Conservation (phyloP, 2,329 filamentous ascomycete species). For the Fusarium torulosum region DNA sequence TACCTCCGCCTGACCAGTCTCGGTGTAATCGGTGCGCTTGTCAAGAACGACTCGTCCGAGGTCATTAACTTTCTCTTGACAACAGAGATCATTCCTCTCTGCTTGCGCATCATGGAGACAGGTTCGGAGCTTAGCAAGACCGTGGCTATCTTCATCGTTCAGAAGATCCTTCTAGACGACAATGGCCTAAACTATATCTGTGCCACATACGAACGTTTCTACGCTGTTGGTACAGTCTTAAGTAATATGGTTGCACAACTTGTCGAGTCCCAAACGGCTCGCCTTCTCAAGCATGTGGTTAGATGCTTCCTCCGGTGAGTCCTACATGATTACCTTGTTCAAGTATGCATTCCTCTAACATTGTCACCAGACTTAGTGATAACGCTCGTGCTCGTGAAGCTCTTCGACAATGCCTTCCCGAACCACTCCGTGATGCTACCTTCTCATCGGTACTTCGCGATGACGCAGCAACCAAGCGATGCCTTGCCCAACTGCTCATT, state of each 20-base stretch:
- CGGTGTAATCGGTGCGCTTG: constrained; percentile 94
- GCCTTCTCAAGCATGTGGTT: constrained; percentile 96
- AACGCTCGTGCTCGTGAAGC: constrained; percentile 96
- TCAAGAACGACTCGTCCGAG: constrained; percentile 98
- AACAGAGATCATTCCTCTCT: constrained; percentile 97
- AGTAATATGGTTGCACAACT: constrained; percentile 99
- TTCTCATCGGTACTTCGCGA: constrained; percentile 97
- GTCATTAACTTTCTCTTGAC: constrained; percentile 99
- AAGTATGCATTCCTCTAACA: constrained; percentile 22
- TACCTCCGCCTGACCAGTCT: constrained; percentile 96
- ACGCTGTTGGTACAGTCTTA: constrained; percentile 95
- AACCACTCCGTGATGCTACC: constrained; percentile 97
- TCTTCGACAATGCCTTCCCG: constrained; percentile 93
- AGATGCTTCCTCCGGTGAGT: constrained; percentile 92
- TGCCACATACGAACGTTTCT: constrained; percentile 98
- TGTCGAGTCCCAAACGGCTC: constrained; percentile 96
- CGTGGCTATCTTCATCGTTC: constrained; percentile 98
- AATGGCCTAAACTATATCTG: constrained; percentile 98
- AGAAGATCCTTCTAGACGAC: constrained; percentile 97
- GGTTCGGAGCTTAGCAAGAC: constrained; percentile 98
- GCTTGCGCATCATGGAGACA: constrained; percentile 98
- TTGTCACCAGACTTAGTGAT: constrained; percentile 79
- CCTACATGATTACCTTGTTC: not conserved
- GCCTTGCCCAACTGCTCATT: constrained; percentile 95
- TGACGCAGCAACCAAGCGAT: constrained; percentile 97